Conservation (phyloP, 768 basidiomycete genomes). For the Leccinum variicolor region DNA sequence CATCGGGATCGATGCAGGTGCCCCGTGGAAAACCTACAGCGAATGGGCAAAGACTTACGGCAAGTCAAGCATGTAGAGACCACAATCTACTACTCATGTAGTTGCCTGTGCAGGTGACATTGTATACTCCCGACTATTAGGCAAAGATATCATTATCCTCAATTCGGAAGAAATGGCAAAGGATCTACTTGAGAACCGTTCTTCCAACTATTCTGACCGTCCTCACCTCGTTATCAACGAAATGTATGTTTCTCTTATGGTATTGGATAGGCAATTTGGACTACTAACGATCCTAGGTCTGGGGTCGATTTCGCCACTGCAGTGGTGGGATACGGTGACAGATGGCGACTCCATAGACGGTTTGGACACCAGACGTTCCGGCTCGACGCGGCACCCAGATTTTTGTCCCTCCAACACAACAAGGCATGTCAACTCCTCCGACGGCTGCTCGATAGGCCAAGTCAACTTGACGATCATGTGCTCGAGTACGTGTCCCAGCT, state of each 20-base stretch:
- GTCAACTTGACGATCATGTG: constrained; percentile 30
- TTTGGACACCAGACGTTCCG: constrained; percentile 19
- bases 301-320: constrained; percentile 16
- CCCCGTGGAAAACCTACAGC: constrained; percentile 6
- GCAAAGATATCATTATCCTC: constrained; percentile 9
- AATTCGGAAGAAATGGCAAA: constrained; percentile 7
- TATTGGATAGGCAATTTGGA: not conserved
- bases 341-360: constrained; percentile 24
- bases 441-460: constrained; percentile 31
- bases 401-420: constrained; percentile 26
- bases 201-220: constrained; percentile 9
- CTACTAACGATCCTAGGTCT: not conserved
- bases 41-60: constrained; percentile 10
- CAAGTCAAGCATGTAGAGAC: not conserved
- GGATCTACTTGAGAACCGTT: constrained; percentile 8
- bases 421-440: constrained; percentile 30
- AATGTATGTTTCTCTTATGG: not conserved
- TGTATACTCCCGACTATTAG: not conserved
- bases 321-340: constrained; percentile 20
- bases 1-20: not conserved
- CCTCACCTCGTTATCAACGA: constrained; percentile 1
- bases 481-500: constrained; percentile 23
- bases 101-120: constrained; percentile 1
- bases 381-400: constrained; percentile 12
- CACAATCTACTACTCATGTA: not conserved